These are phyloP conservation scores for Aspergillus puulaauensis DNA, from an alignment of 2,329 filamentous ascomycete species.

Conservation along the genomic window DNA sequence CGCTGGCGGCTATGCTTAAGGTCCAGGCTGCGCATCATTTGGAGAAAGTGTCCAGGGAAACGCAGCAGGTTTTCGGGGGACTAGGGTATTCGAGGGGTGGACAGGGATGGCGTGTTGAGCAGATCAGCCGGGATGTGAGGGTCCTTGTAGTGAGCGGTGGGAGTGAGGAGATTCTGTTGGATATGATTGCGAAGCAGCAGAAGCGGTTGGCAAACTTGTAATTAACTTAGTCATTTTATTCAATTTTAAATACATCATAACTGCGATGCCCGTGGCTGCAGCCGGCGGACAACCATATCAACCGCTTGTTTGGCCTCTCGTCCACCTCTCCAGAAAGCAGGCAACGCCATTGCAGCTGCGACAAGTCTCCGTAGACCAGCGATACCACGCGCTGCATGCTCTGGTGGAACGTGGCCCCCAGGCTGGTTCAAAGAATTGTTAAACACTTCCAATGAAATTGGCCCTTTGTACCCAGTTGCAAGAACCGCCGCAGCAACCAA, in stretches of 20 bases:
- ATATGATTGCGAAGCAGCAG: conserved; percentile 13
- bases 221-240: neutral
- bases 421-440: conserved; percentile 27
- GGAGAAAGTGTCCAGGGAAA: neutral
- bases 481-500: conserved; percentile 31
- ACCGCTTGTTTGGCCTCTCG: neutral
- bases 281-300: neutral
- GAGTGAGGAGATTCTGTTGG: conserved; percentile 14
- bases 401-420: conserved; percentile 17
- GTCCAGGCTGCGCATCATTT: neutral
- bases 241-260: neutral
- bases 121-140: conserved; percentile 15
- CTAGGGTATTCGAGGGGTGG: conserved; percentile 3
- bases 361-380: conserved; percentile 19
- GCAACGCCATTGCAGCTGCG: neutral
- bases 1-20: neutral
- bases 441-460: conserved; percentile 35
- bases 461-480: conserved; percentile 31
- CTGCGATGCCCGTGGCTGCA: neutral
- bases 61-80: neutral
- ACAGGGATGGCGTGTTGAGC: conserved; percentile 15
- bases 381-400: conserved; percentile 29
- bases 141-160: conserved; percentile 8
- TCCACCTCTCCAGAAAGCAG: conserved; percentile 21
- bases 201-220: conserved; percentile 4